A percentile compares a stretch with the other conserved stretches of the same genome.
Evolutionary conservation across 305 asterid genomes (phyloP).

Genomic region (Fraxinus baroniana): DNA sequence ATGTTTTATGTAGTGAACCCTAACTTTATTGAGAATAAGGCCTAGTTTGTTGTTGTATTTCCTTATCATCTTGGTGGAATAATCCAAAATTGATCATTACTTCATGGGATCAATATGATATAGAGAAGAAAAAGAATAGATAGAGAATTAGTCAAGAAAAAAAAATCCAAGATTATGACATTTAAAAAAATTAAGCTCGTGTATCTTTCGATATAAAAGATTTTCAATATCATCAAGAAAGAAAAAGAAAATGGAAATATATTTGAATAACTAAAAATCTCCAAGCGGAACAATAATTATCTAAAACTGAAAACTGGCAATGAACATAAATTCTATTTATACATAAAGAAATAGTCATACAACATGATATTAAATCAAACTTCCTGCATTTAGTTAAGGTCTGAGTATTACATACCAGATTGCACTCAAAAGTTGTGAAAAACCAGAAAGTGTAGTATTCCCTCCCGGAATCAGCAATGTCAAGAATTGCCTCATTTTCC

Average conservation of each 20-base stretch:
- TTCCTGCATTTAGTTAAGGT: slow-evolving; percentile 3
- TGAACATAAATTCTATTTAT: neutral
- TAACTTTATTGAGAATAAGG: neutral
- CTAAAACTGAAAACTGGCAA: slow-evolving; percentile 10
- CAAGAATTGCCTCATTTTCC: slow-evolving; percentile 77
- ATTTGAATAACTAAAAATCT: slow-evolving; percentile 7
- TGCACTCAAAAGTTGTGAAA: slow-evolving; percentile 70
- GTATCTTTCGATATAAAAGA: neutral
- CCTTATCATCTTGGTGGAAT: neutral
- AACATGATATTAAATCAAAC: slow-evolving; percentile 11
- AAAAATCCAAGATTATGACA: neutral
- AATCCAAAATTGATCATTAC: neutral
- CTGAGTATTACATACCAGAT: slow-evolving; percentile 62
- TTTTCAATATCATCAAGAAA: neutral
- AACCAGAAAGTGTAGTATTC: slow-evolving; percentile 95
- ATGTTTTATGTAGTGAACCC: neutral
- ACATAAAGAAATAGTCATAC: neutral
- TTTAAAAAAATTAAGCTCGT: neutral
- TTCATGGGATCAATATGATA: neutral
- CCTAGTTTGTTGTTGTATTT: neutral
- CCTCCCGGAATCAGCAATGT: slow-evolving; percentile 90
- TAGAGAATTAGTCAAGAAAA: neutral
- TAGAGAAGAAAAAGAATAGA: neutral
- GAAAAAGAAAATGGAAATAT: neutral
- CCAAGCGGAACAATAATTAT: neutral